These are phyloP conservation scores for Astraeus odoratus DNA, from an alignment of 768 basidiomycete genomes.

Conservation along the genomic window DNA sequence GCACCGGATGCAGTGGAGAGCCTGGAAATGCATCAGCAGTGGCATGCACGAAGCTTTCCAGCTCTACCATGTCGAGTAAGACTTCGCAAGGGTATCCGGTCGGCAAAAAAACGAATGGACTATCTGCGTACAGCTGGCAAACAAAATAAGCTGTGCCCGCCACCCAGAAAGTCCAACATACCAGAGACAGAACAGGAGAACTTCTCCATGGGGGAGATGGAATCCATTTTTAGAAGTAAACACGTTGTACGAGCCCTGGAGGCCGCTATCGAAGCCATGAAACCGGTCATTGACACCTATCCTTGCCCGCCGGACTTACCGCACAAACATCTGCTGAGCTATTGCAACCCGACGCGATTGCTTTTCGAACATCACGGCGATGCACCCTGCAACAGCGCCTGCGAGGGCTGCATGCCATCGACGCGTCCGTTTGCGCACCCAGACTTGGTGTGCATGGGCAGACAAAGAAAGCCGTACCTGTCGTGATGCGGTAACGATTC, in stretches of 20 bases:
- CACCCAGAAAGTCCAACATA: constrained; percentile 27
- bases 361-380: constrained; percentile 76
- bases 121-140: constrained; percentile 73
- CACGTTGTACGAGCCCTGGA: constrained; percentile 86
- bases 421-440: constrained; percentile 60
- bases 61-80: constrained; percentile 66
- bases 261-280: constrained; percentile 44
- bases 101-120: constrained; percentile 70
- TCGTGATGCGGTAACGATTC: constrained; percentile 23
- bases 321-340: constrained; percentile 85
- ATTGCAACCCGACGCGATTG: constrained; percentile 55
- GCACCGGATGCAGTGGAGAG: constrained; percentile 64
- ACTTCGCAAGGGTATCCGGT: constrained; percentile 78
- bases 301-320: constrained; percentile 39
- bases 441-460: constrained; percentile 53
- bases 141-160: not conserved
- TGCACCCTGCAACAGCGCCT: constrained; percentile 64
- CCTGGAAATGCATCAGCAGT: constrained; percentile 38
- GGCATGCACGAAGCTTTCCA: not conserved
- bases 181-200: constrained; percentile 75
- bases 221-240: constrained; percentile 63
- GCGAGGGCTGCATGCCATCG: constrained; percentile 79
- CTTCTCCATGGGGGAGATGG: constrained; percentile 73
- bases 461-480: constrained; percentile 53
- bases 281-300: not conserved